Evolutionary conservation across 768 basidiomycete genomes (phyloP).

Genomic region (Tricholoma saponaceum): DNA sequence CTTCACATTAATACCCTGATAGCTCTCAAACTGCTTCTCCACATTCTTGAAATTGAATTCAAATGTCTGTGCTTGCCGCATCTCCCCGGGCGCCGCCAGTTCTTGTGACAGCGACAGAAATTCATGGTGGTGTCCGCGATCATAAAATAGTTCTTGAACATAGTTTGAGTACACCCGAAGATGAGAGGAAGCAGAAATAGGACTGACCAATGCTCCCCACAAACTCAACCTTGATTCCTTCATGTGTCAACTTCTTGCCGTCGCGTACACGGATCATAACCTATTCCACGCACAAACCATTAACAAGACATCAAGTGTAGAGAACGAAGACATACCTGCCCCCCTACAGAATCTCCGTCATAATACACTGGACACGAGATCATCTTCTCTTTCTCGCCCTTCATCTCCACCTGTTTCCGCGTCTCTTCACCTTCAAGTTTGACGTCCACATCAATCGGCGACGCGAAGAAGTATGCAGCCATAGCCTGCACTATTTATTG

Average conservation of each 20-base stretch:
- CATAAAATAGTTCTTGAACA: slow-evolving; percentile 83
- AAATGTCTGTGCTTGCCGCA: slow-evolving; percentile 93
- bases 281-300: slow-evolving; percentile 33
- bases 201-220: slow-evolving; percentile 88
- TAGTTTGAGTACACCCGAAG: not conserved
- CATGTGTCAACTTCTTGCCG: slow-evolving; percentile 92
- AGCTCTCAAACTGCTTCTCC: slow-evolving; percentile 98
- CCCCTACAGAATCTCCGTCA: slow-evolving; percentile 89
- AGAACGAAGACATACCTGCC: slow-evolving; percentile 54
- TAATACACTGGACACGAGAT: slow-evolving; percentile 90
- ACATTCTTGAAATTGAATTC: slow-evolving; percentile 99
- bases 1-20: slow-evolving; percentile 98
- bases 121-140: slow-evolving; percentile 97
- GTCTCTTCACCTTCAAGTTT: slow-evolving; percentile 84
- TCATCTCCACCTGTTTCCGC: slow-evolving; percentile 86
- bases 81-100: slow-evolving; percentile 91
- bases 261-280: slow-evolving; percentile 86
- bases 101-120: slow-evolving; percentile 96
- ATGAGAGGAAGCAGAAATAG: not conserved
- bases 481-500: slow-evolving; percentile 28
- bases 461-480: slow-evolving; percentile 91
- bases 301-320: not conserved
- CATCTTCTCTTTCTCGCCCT: slow-evolving; percentile 83
- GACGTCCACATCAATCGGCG: slow-evolving; percentile 88
- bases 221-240: slow-evolving; percentile 97